These are phyloP conservation scores for Lagenaria siceraria DNA, from an alignment of 306 rosid species.

Conservation along the genomic window DNA sequence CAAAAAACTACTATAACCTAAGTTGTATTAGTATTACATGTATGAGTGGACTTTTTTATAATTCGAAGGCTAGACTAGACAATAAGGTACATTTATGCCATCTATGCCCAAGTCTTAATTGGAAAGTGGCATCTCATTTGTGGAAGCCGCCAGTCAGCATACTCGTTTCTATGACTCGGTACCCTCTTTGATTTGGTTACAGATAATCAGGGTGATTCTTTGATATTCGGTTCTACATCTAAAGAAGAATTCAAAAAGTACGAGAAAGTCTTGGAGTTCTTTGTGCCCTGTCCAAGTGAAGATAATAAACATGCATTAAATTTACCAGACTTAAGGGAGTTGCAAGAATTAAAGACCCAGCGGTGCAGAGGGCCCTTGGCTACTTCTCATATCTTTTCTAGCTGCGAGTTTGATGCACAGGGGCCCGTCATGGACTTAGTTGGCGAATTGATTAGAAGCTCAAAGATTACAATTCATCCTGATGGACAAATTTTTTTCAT, in stretches of 20 bases:
- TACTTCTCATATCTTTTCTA: slow-evolving; percentile 43
- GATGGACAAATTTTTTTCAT: slow-evolving; percentile 55
- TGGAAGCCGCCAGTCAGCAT: not conserved
- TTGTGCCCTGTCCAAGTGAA: slow-evolving; percentile 41
- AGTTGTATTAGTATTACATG: not conserved
- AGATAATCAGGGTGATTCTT: slow-evolving; percentile 34
- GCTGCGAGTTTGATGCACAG: slow-evolving; percentile 24
- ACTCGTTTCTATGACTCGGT: not conserved
- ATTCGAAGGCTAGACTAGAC: not conserved
- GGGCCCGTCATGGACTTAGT: slow-evolving; percentile 44
- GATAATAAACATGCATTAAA: slow-evolving; percentile 26
- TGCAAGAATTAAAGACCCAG: slow-evolving; percentile 25
- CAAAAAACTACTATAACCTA: not conserved
- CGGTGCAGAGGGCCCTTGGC: slow-evolving; percentile 22
- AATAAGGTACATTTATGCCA: not conserved
- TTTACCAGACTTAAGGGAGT: slow-evolving; percentile 33
- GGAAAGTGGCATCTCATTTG: not conserved
- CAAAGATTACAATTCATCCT: slow-evolving; percentile 43
- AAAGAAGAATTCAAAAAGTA: slow-evolving; percentile 50
- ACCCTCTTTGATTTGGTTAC: slow-evolving; percentile 15
- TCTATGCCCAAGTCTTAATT: not conserved
- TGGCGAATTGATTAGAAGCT: slow-evolving; percentile 42
- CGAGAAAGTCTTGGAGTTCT: slow-evolving; percentile 40
- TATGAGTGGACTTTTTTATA: not conserved
- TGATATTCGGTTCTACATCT: slow-evolving; percentile 49